phyloP scores from a whole-genome alignment of 441 rosid genomes.

The Gossypium lobatum region DNA sequence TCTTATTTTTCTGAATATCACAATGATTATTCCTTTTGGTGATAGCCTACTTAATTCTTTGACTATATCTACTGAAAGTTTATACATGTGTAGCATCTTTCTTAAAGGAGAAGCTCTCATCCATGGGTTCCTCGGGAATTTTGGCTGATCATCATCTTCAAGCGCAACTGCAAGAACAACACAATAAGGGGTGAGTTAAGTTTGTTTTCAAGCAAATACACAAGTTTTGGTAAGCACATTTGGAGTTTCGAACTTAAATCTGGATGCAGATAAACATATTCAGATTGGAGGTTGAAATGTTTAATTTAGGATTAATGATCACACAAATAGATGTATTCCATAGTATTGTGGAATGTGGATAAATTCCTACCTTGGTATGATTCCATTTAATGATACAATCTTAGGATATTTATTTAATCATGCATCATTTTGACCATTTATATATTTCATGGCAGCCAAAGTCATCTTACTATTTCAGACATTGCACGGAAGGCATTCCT shows the following conservation, averaged over 20 bases:
- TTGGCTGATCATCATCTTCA: constrained; percentile 99
- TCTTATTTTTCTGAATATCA: constrained; percentile 7
- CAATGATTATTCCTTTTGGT: not conserved
- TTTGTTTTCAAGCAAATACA: not conserved
- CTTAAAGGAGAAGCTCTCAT: constrained; percentile 88
- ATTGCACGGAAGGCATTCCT: constrained; percentile 97
- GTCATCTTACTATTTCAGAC: constrained; percentile 83
- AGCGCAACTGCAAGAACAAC: constrained; percentile 86
- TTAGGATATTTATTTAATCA: not conserved
- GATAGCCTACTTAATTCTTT: constrained; percentile 13
- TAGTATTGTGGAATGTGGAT: not conserved
- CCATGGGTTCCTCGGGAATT: constrained; percentile 93
- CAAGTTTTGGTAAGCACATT: not conserved
- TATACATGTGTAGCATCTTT: constrained; percentile 73
- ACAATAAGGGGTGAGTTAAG: constrained; percentile 66
- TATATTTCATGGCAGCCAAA: constrained; percentile 53
- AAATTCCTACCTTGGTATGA: not conserved
- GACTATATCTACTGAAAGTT: constrained; percentile 31
- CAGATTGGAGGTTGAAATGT: constrained; percentile 3
- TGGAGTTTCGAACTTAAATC: not conserved
- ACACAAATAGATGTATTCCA: not conserved
- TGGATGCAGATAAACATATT: not conserved
- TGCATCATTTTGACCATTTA: constrained; percentile 1
- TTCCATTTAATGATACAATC: not conserved
- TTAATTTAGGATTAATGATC: not conserved